Evolutionary conservation across 2,329 filamentous ascomycete genomes (phyloP), one percentile per base, ranked within the genome.

Genomic region (Talaromyces amestolkiae): DNA sequence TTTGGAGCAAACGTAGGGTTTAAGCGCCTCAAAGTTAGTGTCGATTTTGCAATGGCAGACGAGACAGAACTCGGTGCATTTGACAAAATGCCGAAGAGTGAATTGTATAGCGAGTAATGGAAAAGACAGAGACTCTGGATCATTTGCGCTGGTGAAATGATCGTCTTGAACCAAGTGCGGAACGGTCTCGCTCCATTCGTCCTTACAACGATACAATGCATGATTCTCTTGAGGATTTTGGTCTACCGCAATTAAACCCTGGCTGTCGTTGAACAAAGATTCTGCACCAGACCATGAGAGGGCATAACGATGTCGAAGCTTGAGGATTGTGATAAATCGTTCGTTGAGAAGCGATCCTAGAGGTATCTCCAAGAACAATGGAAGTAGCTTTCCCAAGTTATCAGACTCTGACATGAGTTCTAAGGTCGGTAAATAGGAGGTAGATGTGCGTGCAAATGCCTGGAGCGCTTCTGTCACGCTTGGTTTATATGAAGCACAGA

Each of bases 61-160:
- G 63, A 96, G 84, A 75, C 93, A 97, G 75, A 94, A 96, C 63
- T 95, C 88, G 0, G 91, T 92, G 74, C 92, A 97, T 66, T 87
- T 88, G 8, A 91, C 85, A 66, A 97, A 87, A 71, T 93, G 91
- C 1, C 89, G 87, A 31, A 96, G 80, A 0, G 88, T 83, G 70
- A 93, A 95, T 69, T 96, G 90, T 83, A 92, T 91, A 1, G 81
- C 82, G 2, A 86, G 75, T 3, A 88, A 76, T 7, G 86, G 86
- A 39, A 89, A 80, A 1, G 85, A 88, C 54, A 81, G 71, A 13
- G 74, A 65, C n/a, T 76, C 70, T 1, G 71, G 54, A 2, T 63
- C 59, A 1, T 67, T 51, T 3, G 45, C 68, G 33, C 79, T 74
- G 2, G 66, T 68, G 27, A 86, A 76, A 70, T 87, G 84, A 67